Percentiles rank a stretch among this genome's conserved stretches.
Evolutionary conservation across 2,329 filamentous ascomycete genomes (phyloP).

Genomic region (Allantophomopsis lycopodina): DNA sequence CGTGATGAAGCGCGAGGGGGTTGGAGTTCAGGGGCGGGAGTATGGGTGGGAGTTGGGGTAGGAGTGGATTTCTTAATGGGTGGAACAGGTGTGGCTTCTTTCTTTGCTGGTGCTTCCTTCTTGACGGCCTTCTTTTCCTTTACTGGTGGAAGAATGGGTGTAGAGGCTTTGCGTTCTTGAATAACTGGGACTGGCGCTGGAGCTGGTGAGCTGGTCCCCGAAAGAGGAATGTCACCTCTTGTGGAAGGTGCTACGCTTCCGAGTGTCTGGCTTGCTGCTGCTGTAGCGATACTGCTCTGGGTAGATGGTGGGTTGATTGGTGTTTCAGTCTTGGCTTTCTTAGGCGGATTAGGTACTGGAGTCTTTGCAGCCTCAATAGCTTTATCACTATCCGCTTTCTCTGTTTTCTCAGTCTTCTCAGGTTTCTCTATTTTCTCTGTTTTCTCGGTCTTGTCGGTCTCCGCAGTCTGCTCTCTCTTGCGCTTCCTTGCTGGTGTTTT

Average conservation of each 20-base stretch:
- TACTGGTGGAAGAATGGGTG: conserved; percentile 17
- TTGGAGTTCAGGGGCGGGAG: conserved; percentile 6
- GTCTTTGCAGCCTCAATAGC: conserved; percentile 3
- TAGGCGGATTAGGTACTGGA: conserved; percentile 22
- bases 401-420: conserved; percentile 26
- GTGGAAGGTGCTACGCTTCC: too few species aligned
- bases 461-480: conserved; percentile 13
- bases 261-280: too few species aligned
- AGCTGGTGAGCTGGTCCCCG: conserved; percentile 6
- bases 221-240: too few species aligned
- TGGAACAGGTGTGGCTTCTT: conserved; percentile 5
- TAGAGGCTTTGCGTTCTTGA: conserved; percentile 15
- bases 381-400: background rate
- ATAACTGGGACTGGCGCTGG: conserved; percentile 5
- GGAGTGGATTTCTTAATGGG: background rate
- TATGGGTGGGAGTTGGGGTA: conserved; percentile 6
- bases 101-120: conserved; percentile 9
- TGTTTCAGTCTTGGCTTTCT: conserved; percentile 43
- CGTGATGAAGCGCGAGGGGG: conserved; percentile 13
- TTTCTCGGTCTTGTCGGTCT: conserved; percentile 8
- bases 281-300: background rate
- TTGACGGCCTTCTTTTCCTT: conserved; percentile 10
- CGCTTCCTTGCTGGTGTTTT: conserved; percentile 14
- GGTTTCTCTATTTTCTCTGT: conserved; percentile 14
- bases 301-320: conserved; percentile 32